Conservation (phyloP, 371 early-diverging fungal genomes). For the Nematocida sp. region DNA sequence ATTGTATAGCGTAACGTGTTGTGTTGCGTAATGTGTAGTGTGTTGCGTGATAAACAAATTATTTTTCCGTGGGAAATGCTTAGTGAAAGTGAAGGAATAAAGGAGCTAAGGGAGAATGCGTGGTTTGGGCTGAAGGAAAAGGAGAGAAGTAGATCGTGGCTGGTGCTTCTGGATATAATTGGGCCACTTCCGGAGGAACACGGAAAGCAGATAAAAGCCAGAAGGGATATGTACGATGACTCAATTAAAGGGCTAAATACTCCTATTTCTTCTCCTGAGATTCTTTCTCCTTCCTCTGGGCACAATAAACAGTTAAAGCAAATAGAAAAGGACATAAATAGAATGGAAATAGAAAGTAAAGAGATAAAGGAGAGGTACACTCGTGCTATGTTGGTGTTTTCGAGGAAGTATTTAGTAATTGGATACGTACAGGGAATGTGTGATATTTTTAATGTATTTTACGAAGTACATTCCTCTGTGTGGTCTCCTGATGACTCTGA, state of each 20-base stretch:
- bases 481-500: slow-evolving; percentile 2
- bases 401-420: slow-evolving; percentile 32
- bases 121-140: slow-evolving; percentile 32
- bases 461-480: slow-evolving; percentile 9
- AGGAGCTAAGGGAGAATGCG: slow-evolving; percentile 19
- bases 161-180: slow-evolving; percentile 39
- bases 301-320: slow-evolving; percentile 14
- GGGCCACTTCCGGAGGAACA: not conserved
- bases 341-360: slow-evolving; percentile 1
- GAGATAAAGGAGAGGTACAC: not conserved
- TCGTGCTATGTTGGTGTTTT: slow-evolving; percentile 35
- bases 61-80: too few species aligned
- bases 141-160: slow-evolving; percentile 26
- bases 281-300: slow-evolving; percentile 13
- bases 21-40: too few species aligned
- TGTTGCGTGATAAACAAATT: too few species aligned
- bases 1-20: too few species aligned
- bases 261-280: slow-evolving; percentile 22
- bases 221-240: not conserved
- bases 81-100: not conserved
- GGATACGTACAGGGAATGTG: slow-evolving; percentile 55
- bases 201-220: not conserved
- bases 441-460: slow-evolving; percentile 47
- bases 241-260: not conserved
- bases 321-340: slow-evolving; percentile 33